Conservation (phyloP, 2,329 filamentous ascomycete species). For the Fusarium denticulatum region DNA sequence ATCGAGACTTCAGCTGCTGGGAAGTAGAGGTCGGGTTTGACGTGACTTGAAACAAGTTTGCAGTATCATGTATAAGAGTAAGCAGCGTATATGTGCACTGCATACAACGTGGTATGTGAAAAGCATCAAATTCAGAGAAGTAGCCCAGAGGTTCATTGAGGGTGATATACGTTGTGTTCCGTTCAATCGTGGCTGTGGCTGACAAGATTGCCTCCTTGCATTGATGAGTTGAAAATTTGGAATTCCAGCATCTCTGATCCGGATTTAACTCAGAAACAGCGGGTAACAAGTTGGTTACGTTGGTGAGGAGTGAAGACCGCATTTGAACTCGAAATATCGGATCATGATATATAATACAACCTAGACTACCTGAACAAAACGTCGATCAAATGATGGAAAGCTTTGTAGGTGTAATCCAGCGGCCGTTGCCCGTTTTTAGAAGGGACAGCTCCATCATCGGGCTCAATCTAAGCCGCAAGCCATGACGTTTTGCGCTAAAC, state of each 20-base stretch:
- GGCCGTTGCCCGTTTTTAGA: slow-evolving; percentile 23
- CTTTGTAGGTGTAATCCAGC: neutral
- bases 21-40: neutral
- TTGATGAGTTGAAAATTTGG: neutral
- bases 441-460: slow-evolving; percentile 22
- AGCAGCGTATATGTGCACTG: neutral
- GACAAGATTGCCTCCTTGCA: slow-evolving; percentile 29
- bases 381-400: neutral
- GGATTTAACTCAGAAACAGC: neutral
- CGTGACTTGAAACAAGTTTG: slow-evolving; percentile 5
- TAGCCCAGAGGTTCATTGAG: neutral
- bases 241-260: neutral
- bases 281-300: neutral
- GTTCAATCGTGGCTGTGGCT: slow-evolving; percentile 36
- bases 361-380: no score
- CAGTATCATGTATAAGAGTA: neutral
- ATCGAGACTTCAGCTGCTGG: neutral
- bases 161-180: slow-evolving; percentile 12
- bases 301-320: no score
- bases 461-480: slow-evolving; percentile 35
- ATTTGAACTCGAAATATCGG: neutral
- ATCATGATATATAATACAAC: neutral
- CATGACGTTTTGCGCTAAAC: slow-evolving; percentile 35
- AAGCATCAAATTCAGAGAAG: neutral
- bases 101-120: slow-evolving; percentile 30